These are phyloP conservation scores for Rickenella mellea DNA, from an alignment of 768 basidiomycete genomes.

Conservation along the genomic window DNA sequence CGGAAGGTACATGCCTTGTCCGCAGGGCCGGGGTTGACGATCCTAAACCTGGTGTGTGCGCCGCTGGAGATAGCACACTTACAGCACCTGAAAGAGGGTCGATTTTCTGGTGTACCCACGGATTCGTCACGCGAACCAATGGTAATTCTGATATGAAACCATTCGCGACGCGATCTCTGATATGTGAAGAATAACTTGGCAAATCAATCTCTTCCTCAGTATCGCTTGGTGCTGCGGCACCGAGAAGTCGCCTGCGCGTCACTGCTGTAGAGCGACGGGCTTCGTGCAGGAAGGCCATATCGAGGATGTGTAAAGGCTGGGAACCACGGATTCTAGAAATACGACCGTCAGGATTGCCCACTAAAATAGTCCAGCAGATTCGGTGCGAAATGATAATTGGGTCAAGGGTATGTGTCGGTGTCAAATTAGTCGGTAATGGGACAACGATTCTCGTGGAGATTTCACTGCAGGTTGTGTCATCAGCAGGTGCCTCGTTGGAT, in stretches of 20 bases:
- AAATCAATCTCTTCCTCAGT: conserved; percentile 64
- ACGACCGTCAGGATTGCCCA: conserved; percentile 84
- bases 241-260: conserved; percentile 67
- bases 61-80: neutral
- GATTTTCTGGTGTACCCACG: conserved; percentile 19
- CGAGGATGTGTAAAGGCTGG: conserved; percentile 78
- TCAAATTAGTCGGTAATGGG: conserved; percentile 36
- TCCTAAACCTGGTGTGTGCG: neutral
- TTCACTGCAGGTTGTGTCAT: too few relatives aligned
- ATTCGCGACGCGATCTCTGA: conserved; percentile 82
- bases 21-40: neutral
- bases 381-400: conserved; percentile 73
- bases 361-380: conserved; percentile 70
- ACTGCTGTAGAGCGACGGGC: conserved; percentile 61
- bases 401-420: conserved; percentile 66
- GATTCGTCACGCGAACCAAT: conserved; percentile 56
- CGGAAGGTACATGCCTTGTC: conserved; percentile 5
- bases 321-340: conserved; percentile 90
- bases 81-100: too few relatives aligned
- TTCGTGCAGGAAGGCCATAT: conserved; percentile 63
- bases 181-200: conserved; percentile 83
- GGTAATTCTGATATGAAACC: conserved; percentile 58
- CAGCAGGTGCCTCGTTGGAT: neutral
- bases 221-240: conserved; percentile 23
- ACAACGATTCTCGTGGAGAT: conserved; percentile 42